phyloP scores from a whole-genome alignment of 1,284 basidiomycete genomes.

The Cerioporus squamosus region DNA sequence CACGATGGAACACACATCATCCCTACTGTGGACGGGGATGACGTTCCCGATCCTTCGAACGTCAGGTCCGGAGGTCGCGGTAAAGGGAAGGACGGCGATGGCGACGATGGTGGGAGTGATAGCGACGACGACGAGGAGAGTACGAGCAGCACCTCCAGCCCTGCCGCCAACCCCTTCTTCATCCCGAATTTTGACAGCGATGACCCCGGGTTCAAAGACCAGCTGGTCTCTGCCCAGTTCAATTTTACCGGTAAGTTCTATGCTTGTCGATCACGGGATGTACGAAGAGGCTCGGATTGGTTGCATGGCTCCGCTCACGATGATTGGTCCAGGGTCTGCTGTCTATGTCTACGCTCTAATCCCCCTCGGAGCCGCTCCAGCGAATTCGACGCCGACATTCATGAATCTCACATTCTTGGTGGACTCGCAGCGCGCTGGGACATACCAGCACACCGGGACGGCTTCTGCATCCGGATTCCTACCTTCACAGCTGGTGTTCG shows the following conservation, averaged over 20 bases:
- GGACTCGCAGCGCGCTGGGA: slow-evolving; percentile 32
- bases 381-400: slow-evolving; percentile 36
- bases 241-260: slow-evolving; percentile 51
- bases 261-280: slow-evolving; percentile 3
- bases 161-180: slow-evolving; percentile 31
- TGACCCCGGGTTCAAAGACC: slow-evolving; percentile 41
- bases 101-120: slow-evolving; percentile 22
- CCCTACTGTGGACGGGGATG: slow-evolving; percentile 34
- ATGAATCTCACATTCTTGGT: slow-evolving; percentile 41
- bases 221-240: slow-evolving; percentile 46
- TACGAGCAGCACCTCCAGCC: background rate
- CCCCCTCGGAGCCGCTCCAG: slow-evolving; percentile 33
- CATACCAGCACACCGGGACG: slow-evolving; percentile 37
- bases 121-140: slow-evolving; percentile 8
- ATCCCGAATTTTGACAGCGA: slow-evolving; percentile 37
- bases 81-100: slow-evolving; percentile 23
- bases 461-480: slow-evolving; percentile 30
- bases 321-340: slow-evolving; percentile 32
- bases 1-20: slow-evolving; percentile 47
- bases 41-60: slow-evolving; percentile 17
- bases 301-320: slow-evolving; percentile 7
- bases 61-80: slow-evolving; percentile 5
- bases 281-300: background rate
- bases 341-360: slow-evolving; percentile 38
- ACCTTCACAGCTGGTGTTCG: slow-evolving; percentile 39